phyloP scores from a whole-genome alignment of 306 rosid species.

The Neltuma alba region DNA sequence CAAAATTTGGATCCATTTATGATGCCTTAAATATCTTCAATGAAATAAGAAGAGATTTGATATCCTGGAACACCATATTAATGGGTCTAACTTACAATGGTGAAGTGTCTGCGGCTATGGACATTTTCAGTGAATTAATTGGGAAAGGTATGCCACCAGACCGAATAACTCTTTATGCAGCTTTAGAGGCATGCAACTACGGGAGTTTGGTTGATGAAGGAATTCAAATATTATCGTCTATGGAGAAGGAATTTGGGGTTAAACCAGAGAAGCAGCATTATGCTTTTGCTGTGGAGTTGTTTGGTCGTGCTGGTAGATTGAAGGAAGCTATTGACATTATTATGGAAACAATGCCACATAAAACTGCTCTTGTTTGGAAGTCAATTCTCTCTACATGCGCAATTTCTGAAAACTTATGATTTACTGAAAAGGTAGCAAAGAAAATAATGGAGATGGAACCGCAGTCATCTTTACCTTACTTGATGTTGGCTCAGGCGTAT shows the following conservation, averaged over 20 bases:
- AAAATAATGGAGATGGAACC: too few species aligned
- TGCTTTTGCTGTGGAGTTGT: slow-evolving; percentile 56
- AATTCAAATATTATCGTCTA: too few species aligned
- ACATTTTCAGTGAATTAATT: slow-evolving; percentile 45
- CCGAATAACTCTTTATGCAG: slow-evolving; percentile 67
- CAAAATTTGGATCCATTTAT: too few species aligned
- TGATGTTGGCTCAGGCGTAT: slow-evolving; percentile 60
- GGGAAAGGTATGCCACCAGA: slow-evolving; percentile 53
- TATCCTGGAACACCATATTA: too few species aligned
- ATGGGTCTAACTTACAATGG: too few species aligned
- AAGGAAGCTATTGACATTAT: slow-evolving; percentile 62
- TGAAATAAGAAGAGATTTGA: too few species aligned
- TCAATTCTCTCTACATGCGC: slow-evolving; percentile 58
- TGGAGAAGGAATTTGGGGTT: too few species aligned
- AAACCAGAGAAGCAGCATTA: slow-evolving; percentile 61
- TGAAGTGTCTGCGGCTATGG: too few species aligned
- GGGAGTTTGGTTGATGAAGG: too few species aligned
- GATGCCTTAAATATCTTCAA: too few species aligned
- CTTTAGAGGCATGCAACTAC: slow-evolving; percentile 67
- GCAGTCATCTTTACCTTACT: slow-evolving; percentile 65
- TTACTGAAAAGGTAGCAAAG: slow-evolving; percentile 67
- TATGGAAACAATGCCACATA: slow-evolving; percentile 51
- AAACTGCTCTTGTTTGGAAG: slow-evolving; percentile 57
- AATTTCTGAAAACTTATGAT: slow-evolving; percentile 51
- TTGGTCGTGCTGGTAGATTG: slow-evolving; percentile 66